Conservation (phyloP, 768 basidiomycete genomes). For the Crepidotus variabilis region DNA sequence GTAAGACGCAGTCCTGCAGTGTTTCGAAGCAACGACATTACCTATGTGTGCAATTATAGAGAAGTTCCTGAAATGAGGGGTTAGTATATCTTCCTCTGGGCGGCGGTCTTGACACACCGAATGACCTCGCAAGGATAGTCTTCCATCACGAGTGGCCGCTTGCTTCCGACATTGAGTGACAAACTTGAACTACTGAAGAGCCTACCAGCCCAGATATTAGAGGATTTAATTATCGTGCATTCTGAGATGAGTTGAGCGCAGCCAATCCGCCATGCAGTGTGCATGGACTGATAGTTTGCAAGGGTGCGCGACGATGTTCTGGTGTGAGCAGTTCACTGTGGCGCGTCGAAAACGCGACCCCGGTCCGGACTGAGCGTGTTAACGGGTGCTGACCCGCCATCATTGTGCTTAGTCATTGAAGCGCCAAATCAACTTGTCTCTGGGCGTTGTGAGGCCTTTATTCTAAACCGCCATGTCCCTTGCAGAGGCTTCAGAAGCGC, state of each 20-base stretch:
- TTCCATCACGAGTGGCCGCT: constrained; percentile 46
- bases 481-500: constrained; percentile 72
- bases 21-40: constrained; percentile 16
- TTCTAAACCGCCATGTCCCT: constrained; percentile 42
- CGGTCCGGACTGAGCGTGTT: too few relatives aligned
- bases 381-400: too few relatives aligned
- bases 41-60: constrained; percentile 97
- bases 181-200: not conserved
- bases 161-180: constrained; percentile 12
- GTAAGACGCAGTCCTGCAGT: not conserved
- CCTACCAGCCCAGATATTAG: not conserved
- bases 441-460: too few relatives aligned
- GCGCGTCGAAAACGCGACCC: not conserved
- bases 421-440: not conserved
- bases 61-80: constrained; percentile 60
- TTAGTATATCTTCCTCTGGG: not conserved
- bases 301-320: not conserved
- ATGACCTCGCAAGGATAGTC: constrained; percentile 67
- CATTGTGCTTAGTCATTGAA: constrained; percentile 1
- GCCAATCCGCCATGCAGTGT: not conserved
- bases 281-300: not conserved
- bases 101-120: constrained; percentile 37
- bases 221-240: not conserved
- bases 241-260: not conserved
- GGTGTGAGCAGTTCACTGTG: constrained; percentile 13